Conservation (phyloP, 176 grass and related monocot genomes). For the Echinochloa phyllopogon region DNA sequence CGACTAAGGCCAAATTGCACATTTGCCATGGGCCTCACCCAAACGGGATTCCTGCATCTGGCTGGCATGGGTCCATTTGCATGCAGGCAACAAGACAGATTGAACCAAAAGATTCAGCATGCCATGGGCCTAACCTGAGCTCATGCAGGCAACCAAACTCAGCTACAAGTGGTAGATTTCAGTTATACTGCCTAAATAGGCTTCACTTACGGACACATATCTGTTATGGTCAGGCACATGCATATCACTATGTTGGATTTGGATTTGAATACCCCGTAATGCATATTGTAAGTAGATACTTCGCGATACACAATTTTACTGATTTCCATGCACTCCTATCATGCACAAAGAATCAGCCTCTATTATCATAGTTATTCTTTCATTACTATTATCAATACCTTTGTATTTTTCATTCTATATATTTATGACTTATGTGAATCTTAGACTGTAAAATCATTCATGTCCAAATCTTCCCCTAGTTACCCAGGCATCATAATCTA, state of each 20-base stretch:
- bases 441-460: neutral
- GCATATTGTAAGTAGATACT: neutral
- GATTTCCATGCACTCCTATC: neutral
- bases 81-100: neutral
- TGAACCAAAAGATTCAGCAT: neutral
- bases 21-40: neutral
- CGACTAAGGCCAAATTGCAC: neutral
- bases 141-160: neutral
- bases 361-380: too few species aligned
- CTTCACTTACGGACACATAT: neutral
- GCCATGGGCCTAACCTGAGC: neutral
- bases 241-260: neutral
- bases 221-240: neutral
- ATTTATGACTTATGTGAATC: neutral
- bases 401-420: neutral
- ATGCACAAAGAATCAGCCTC: neutral
- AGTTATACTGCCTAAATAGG: neutral
- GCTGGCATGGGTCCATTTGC: neutral
- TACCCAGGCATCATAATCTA: neutral
- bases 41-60: neutral
- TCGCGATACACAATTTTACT: neutral
- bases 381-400: neutral
- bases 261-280: neutral
- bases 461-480: neutral
- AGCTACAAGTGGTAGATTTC: neutral